phyloP scores from a whole-genome alignment of 495 filamentous ascomycete genomes.

The Aspergillus asperescens region DNA sequence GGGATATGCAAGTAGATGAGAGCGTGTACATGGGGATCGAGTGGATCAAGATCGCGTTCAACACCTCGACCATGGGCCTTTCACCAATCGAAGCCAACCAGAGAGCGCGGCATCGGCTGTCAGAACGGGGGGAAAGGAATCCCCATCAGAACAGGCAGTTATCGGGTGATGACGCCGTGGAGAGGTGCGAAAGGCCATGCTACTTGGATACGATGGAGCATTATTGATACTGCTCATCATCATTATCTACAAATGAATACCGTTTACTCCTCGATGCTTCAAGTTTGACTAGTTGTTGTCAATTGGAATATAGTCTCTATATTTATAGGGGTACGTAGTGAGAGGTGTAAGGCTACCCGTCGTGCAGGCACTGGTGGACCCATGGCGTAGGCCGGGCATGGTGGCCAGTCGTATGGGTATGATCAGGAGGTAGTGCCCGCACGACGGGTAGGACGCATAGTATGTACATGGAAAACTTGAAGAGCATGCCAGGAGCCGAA shows the following conservation, averaged over 20 bases:
- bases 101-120: neutral
- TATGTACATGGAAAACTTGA: neutral
- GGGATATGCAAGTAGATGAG: constrained; percentile 57
- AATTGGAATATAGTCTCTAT: neutral
- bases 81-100: neutral
- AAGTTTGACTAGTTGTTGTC: neutral
- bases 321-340: neutral
- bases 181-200: constrained; percentile 5
- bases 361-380: neutral
- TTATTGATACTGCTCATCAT: neutral
- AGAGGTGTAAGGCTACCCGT: neutral
- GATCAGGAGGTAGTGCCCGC: neutral
- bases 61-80: constrained; percentile 30
- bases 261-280: neutral
- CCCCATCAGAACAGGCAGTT: neutral
- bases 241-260: constrained; percentile 4
- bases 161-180: neutral
- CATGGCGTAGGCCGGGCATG: neutral
- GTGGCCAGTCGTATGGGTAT: neutral
- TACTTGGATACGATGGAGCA: constrained; percentile 7
- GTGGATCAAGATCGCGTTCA: constrained; percentile 71
- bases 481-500: constrained; percentile 17
- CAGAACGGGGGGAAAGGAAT: neutral
- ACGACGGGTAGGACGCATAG: neutral
- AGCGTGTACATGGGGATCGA: constrained; percentile 64